phyloP scores from a whole-genome alignment of 2,329 filamentous ascomycete genomes.

The Hawksworthiomyces lignivorus region DNA sequence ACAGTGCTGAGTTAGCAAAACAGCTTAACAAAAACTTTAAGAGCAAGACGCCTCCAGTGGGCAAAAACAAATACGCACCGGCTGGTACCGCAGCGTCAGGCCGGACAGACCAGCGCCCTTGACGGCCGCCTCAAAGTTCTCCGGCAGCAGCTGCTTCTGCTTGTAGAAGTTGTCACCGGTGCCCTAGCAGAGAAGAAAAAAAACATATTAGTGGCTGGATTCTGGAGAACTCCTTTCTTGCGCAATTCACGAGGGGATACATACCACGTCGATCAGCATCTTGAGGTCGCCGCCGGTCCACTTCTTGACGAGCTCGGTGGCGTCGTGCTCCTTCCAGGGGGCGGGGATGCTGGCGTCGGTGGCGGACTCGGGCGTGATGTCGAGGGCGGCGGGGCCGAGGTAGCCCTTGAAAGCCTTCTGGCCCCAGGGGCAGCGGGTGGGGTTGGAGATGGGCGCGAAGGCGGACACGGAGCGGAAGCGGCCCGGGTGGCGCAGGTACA shows the following conservation, averaged over 20 bases:
- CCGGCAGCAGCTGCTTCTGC: conserved; percentile 81
- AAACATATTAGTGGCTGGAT: conserved; percentile 19
- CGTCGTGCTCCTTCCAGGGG: conserved; percentile 84
- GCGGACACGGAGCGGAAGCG: conserved; percentile 84
- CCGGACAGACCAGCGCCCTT: conserved; percentile 67
- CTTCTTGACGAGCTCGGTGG: conserved; percentile 75
- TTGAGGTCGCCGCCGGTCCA: conserved; percentile 61
- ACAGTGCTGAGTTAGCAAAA: background rate
- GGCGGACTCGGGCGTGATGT: conserved; percentile 9
- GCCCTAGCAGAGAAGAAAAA: conserved; percentile 44
- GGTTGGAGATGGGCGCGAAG: conserved; percentile 86
- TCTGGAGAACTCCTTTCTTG: no score
- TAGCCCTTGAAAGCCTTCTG: conserved; percentile 93
- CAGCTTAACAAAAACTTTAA: no score
- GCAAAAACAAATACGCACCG: conserved; percentile 35
- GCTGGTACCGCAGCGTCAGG: conserved; percentile 74
- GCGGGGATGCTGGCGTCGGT: conserved; percentile 33
- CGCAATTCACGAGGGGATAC: no score
- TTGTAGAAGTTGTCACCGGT: conserved; percentile 97
- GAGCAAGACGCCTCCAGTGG: background rate
- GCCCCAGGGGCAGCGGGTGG: conserved; percentile 80
- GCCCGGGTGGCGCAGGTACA: conserved; percentile 87
- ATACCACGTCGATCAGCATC: conserved; percentile 77
- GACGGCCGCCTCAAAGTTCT: conserved; percentile 80
- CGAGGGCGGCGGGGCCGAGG: conserved; percentile 58